Conservation (phyloP, 805 yeast species). For the Candida glaebosa region DNA sequence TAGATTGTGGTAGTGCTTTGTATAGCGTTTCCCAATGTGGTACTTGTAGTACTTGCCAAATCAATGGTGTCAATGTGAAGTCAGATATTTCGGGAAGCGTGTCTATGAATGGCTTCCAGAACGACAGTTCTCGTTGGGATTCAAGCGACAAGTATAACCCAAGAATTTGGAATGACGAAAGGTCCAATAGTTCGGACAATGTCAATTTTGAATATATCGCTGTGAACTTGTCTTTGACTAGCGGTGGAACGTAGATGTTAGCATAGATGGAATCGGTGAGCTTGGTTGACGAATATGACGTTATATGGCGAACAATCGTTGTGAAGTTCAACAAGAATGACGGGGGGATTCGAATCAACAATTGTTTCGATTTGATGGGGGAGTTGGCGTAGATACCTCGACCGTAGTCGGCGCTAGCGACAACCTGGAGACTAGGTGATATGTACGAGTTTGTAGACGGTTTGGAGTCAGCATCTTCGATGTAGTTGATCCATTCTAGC, state of each 20-base stretch:
- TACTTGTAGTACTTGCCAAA: conserved; percentile 47
- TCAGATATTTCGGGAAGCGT: conserved; percentile 59
- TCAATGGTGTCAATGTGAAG: conserved; percentile 55
- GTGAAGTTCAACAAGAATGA: conserved; percentile 56
- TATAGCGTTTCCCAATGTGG: conserved; percentile 25
- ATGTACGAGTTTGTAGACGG: conserved; percentile 26
- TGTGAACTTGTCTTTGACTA: conserved; percentile 20
- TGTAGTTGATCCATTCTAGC: conserved; percentile 27
- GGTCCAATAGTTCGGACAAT: conserved; percentile 30
- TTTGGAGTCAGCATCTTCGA: conserved; percentile 16
- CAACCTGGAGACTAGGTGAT: conserved; percentile 39
- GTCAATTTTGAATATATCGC: conserved; percentile 27
- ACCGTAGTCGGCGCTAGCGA: conserved; percentile 44
- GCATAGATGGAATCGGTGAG: conserved; percentile 17
- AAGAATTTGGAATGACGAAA: conserved; percentile 61
- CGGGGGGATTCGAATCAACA: conserved; percentile 55
- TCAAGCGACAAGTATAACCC: conserved; percentile 50
- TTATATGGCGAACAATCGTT: conserved; percentile 41
- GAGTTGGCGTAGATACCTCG: conserved; percentile 54
- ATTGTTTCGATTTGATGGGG: conserved; percentile 37
- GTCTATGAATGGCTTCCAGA: conserved; percentile 68
- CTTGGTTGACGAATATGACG: conserved; percentile 41
- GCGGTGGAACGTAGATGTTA: conserved; percentile 20
- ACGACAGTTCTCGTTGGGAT: conserved; percentile 37
- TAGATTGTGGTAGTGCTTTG: conserved; percentile 42